Evolutionary conservation across 2,329 filamentous ascomycete genomes (phyloP).

Genomic region (Beauveria scarabaeidicola): DNA sequence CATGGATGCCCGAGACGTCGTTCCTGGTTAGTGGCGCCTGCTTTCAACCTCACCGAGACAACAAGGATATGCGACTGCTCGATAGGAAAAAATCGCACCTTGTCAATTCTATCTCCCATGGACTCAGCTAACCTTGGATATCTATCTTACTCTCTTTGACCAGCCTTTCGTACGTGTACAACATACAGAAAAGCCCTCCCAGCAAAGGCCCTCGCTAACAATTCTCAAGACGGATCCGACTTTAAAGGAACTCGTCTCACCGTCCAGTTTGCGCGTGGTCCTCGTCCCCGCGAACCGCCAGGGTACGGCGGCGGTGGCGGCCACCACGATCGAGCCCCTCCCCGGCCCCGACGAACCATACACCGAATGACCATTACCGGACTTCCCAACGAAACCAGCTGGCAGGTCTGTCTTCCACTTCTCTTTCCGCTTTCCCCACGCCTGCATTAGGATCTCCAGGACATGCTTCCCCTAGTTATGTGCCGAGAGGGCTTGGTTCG

Average conservation of each 20-base stretch:
- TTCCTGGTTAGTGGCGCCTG: conserved; percentile 65
- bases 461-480: background rate
- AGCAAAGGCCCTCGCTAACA: conserved; percentile 16
- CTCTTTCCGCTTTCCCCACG: conserved; percentile 15
- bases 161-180: conserved; percentile 53
- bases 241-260: conserved; percentile 98
- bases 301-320: conserved; percentile 29
- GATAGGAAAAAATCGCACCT: background rate
- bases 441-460: conserved; percentile 2
- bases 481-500: background rate
- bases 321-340: conserved; percentile 48
- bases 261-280: conserved; percentile 94
- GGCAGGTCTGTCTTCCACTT: conserved; percentile 81
- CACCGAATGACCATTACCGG: conserved; percentile 97
- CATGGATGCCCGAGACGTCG: conserved; percentile 96
- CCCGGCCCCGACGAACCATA: conserved; percentile 83
- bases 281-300: conserved; percentile 43
- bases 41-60: background rate
- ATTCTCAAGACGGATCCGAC: conserved; percentile 72
- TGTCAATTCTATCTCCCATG: background rate
- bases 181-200: background rate
- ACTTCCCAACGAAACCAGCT: conserved; percentile 96
- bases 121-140: conserved; percentile 12
- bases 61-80: background rate
- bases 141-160: conserved; percentile 13